A percentile compares a stretch with the other conserved stretches of the same genome.
phyloP scores from a whole-genome alignment of 192 early-diverging fungal species.

The Allomyces arbusculus region DNA sequence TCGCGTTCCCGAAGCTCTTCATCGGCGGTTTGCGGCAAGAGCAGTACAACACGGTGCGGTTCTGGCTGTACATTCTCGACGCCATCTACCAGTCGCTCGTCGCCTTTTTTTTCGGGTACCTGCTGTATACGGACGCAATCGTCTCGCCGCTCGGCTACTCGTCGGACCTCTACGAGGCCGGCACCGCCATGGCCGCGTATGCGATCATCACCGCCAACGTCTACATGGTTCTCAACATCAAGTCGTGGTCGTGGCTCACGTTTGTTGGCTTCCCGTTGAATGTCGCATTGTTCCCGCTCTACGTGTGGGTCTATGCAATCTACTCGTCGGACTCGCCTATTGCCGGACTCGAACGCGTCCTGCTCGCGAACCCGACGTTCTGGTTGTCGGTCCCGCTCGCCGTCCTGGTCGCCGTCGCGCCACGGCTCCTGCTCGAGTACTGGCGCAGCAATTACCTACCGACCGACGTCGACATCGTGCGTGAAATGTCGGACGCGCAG shows the following conservation, averaged over 20 bases:
- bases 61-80: conserved; percentile 57
- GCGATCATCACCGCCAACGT: conserved; percentile 57
- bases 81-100: conserved; percentile 51
- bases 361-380: conserved; percentile 43
- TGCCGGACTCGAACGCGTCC: conserved; percentile 24
- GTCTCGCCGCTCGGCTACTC: background rate
- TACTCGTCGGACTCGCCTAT: conserved; percentile 32
- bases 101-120: conserved; percentile 36
- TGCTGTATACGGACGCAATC: conserved; percentile 9
- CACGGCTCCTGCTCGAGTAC: conserved; percentile 50
- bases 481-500: background rate
- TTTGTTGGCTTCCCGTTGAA: conserved; percentile 23
- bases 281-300: conserved; percentile 31
- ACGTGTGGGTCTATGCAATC: conserved; percentile 18
- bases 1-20: conserved; percentile 62
- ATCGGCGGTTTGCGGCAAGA: conserved; percentile 46
- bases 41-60: conserved; percentile 47
- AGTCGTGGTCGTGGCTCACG: conserved; percentile 57
- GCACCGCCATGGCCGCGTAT: conserved; percentile 48
- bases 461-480: background rate
- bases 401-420: conserved; percentile 41
- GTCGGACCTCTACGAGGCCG: conserved; percentile 26
- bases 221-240: conserved; percentile 51
- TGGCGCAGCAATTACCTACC: conserved; percentile 3
- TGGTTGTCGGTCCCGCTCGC: conserved; percentile 47